phyloP scores from a whole-genome alignment of 495 filamentous ascomycete genomes.

The Terfezia claveryi region DNA sequence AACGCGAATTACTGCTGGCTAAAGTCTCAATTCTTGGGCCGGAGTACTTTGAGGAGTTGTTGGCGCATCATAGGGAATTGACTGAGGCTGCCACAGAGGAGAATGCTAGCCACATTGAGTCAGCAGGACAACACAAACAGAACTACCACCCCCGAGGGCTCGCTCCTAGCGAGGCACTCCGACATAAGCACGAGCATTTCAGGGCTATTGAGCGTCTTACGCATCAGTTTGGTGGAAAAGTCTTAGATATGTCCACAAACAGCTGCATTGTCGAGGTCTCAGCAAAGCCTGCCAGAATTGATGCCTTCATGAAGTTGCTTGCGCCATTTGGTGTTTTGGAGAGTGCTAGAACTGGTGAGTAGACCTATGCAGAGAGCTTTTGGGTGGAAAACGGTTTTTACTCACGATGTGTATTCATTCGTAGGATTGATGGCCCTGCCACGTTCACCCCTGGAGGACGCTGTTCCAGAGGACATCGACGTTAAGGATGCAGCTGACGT shows the following conservation, averaged over 20 bases:
- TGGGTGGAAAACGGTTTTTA: no score
- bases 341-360: slow-evolving; percentile 52
- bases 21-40: slow-evolving; percentile 90
- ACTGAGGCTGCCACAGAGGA: slow-evolving; percentile 19
- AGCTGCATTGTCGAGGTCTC: slow-evolving; percentile 96
- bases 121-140: slow-evolving; percentile 16
- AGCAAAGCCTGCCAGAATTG: slow-evolving; percentile 81
- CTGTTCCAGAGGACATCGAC: slow-evolving; percentile 45
- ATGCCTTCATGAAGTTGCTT: slow-evolving; percentile 92
- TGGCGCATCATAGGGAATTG: slow-evolving; percentile 76
- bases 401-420: slow-evolving; percentile 1
- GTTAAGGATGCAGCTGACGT: slow-evolving; percentile 76
- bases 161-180: slow-evolving; percentile 62
- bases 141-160: slow-evolving; percentile 78
- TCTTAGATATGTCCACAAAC: slow-evolving; percentile 90
- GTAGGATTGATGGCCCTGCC: slow-evolving; percentile 82
- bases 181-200: slow-evolving; percentile 93
- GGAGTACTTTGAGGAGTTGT: slow-evolving; percentile 90
- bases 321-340: slow-evolving; percentile 92
- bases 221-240: slow-evolving; percentile 94
- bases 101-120: slow-evolving; percentile 15
- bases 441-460: slow-evolving; percentile 57
- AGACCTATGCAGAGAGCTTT: no score
- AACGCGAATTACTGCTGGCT: slow-evolving; percentile 85
- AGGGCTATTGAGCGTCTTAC: slow-evolving; percentile 83